Conservation (phyloP, 768 basidiomycete species). For the Strobilomyces echinocephalus region DNA sequence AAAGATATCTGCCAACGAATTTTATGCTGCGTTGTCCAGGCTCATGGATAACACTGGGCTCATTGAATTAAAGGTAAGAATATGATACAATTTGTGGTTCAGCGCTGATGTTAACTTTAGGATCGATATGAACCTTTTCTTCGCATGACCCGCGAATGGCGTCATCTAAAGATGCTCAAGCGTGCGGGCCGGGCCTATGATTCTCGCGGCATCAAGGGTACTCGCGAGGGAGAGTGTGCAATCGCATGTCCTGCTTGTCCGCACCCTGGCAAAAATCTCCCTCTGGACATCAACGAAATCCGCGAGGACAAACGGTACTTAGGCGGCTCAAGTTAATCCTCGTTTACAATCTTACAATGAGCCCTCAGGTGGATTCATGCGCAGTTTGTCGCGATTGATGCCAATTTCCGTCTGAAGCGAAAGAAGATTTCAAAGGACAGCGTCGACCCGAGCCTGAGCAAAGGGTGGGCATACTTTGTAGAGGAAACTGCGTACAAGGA, state of each 20-base stretch:
- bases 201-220: not conserved
- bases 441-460: no score
- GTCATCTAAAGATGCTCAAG: not conserved
- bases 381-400: no score
- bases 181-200: not conserved
- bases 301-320: no score
- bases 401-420: no score
- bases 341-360: no score
- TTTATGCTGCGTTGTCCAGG: no score
- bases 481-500: not conserved
- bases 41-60: not conserved
- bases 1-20: not conserved
- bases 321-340: not conserved
- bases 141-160: not conserved
- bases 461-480: no score
- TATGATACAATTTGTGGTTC: not conserved
- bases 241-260: not conserved
- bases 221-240: not conserved
- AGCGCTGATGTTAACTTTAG: not conserved
- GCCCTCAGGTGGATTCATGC: not conserved
- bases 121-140: not conserved
- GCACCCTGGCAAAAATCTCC: not conserved
- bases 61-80: not conserved
- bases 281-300: no score
- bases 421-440: no score